A percentile compares a stretch with the other conserved stretches of the same genome.
Evolutionary conservation across 2,329 filamentous ascomycete genomes (phyloP).

Genomic region (Bipolaris cookei): DNA sequence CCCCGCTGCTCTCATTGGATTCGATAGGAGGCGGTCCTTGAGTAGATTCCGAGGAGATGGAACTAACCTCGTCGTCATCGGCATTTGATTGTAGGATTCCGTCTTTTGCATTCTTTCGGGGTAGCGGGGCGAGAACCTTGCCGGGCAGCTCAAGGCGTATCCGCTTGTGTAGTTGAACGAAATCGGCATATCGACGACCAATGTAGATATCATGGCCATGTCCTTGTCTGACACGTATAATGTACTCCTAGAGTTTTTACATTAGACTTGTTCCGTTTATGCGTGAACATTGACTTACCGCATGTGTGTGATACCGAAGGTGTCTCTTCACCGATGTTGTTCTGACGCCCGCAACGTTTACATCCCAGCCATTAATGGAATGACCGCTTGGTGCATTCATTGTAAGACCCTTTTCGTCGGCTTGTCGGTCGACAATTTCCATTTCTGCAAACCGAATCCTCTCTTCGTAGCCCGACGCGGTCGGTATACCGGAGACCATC

Average conservation of each 20-base stretch:
- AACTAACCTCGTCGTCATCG: conserved; percentile 74
- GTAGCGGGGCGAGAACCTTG: conserved; percentile 83
- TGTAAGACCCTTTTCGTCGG: conserved; percentile 87
- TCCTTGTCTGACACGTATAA: conserved; percentile 82
- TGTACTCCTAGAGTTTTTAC: conserved; percentile 70
- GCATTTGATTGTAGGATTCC: conserved; percentile 65
- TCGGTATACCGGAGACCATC: conserved; percentile 98
- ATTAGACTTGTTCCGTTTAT: conserved; percentile 9
- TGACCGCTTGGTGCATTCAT: conserved; percentile 89
- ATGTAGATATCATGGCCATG: conserved; percentile 79
- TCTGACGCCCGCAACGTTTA: conserved; percentile 90
- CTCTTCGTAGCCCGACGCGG: conserved; percentile 96
- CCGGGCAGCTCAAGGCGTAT: conserved; percentile 86
- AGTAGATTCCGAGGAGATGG: conserved; percentile 80
- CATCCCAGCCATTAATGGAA: conserved; percentile 93
- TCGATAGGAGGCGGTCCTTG: conserved; percentile 56
- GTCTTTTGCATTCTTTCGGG: conserved; percentile 88
- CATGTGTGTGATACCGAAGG: conserved; percentile 88
- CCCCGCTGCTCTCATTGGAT: conserved; percentile 44
- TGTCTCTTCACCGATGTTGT: conserved; percentile 82
- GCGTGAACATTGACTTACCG: conserved; percentile 62
- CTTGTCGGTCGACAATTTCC: conserved; percentile 91
- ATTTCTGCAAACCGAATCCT: conserved; percentile 95
- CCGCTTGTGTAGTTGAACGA: conserved; percentile 77
- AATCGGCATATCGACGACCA: conserved; percentile 87